Conservation (phyloP, 2,329 filamentous ascomycete species). For the Scorias spongiosa region DNA sequence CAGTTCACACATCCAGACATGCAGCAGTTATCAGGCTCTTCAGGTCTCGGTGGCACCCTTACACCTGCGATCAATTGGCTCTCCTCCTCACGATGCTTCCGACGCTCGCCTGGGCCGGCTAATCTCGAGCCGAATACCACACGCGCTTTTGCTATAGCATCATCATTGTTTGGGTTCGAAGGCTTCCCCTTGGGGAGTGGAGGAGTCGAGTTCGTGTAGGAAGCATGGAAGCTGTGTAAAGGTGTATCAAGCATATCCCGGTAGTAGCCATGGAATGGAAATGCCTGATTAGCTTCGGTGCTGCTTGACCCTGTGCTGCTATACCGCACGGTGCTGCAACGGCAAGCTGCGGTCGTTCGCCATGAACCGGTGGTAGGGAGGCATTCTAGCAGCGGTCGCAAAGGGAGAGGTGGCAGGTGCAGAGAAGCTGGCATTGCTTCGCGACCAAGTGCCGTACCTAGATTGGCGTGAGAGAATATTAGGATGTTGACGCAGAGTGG, state of each 20-base stretch:
- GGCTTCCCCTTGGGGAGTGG: slow-evolving; percentile 21
- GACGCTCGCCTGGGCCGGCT: slow-evolving; percentile 55
- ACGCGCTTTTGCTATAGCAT: slow-evolving; percentile 41
- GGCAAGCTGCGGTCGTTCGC: no score
- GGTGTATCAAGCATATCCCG: slow-evolving; percentile 11
- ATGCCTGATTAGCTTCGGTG: slow-evolving; percentile 1
- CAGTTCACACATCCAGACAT: slow-evolving; percentile 98
- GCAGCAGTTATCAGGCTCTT: slow-evolving; percentile 94
- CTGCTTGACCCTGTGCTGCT: background rate
- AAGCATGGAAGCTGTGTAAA: slow-evolving; percentile 1
- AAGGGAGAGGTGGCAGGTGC: no score
- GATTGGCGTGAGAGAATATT: no score
- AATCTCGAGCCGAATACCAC: slow-evolving; percentile 74
- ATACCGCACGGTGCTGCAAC: no score
- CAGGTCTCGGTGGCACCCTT: slow-evolving; percentile 64
- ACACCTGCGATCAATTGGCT: slow-evolving; percentile 61
- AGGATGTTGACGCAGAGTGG: no score
- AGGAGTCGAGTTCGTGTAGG: slow-evolving; percentile 13
- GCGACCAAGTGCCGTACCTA: no score
- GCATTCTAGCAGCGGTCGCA: no score
- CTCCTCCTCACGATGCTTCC: slow-evolving; percentile 42
- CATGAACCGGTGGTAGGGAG: no score
- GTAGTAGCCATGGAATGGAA: slow-evolving; percentile 10
- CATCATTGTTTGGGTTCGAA: slow-evolving; percentile 35
- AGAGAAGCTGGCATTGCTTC: no score